A percentile compares a stretch with the other conserved stretches of the same genome.
Evolutionary conservation across 2,329 filamentous ascomycete species (phyloP).

Genomic region (Alternaria sp.): DNA sequence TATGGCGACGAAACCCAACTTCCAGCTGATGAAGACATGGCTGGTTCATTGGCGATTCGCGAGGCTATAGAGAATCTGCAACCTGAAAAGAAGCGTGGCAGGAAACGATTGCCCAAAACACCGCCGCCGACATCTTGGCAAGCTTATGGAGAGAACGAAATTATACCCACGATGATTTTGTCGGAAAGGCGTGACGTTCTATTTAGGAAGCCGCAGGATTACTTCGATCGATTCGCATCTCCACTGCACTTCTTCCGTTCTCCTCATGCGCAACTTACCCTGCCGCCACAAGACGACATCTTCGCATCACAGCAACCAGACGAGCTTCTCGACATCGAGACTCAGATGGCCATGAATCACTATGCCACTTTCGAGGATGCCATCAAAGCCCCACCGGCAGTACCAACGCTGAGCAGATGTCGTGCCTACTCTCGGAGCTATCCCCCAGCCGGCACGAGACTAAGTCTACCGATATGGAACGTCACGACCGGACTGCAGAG

Average conservation of each 20-base stretch:
- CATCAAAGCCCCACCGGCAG: slow-evolving; percentile 9
- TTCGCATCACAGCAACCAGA: slow-evolving; percentile 36
- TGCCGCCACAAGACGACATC: slow-evolving; percentile 31
- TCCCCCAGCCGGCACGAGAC: slow-evolving; percentile 48
- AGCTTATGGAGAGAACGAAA: slow-evolving; percentile 27
- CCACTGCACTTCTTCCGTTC: slow-evolving; percentile 60
- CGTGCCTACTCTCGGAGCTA: slow-evolving; percentile 49
- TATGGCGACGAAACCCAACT: slow-evolving; percentile 39
- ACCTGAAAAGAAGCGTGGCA: slow-evolving; percentile 9
- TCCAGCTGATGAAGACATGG: slow-evolving; percentile 37
- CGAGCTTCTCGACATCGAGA: slow-evolving; percentile 38
- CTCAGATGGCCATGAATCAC: slow-evolving; percentile 37
- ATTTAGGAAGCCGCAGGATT: slow-evolving; percentile 52
- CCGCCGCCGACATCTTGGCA: slow-evolving; percentile 36
- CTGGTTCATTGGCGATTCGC: slow-evolving; percentile 16
- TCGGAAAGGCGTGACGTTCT: slow-evolving; percentile 44
- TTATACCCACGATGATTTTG: slow-evolving; percentile 39
- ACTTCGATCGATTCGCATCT: slow-evolving; percentile 59
- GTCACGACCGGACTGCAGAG: slow-evolving; percentile 49
- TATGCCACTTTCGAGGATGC: slow-evolving; percentile 27
- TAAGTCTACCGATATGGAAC: slow-evolving; percentile 51
- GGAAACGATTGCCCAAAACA: slow-evolving; percentile 26
- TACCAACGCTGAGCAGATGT: slow-evolving; percentile 35
- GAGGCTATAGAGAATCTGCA: slow-evolving; percentile 10
- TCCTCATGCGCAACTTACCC: slow-evolving; percentile 39